phyloP scores from a whole-genome alignment of 768 basidiomycete species.

The Daedaleopsis sinensis region DNA sequence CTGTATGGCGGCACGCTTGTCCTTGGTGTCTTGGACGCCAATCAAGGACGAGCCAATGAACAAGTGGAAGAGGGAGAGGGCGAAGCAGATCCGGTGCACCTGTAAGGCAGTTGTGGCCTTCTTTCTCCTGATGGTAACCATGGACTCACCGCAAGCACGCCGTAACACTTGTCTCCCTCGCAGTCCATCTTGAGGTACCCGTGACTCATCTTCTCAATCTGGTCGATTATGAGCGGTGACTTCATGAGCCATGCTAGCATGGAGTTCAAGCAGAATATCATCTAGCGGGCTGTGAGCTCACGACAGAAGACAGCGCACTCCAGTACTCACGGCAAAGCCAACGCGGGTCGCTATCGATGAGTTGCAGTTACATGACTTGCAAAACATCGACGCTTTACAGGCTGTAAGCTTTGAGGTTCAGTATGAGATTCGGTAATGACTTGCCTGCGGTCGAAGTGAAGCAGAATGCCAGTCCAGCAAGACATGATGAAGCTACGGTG shows the following conservation, averaged over 20 bases:
- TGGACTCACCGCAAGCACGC: conserved; percentile 85
- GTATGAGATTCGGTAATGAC: conserved; percentile 20
- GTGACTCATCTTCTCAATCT: conserved; percentile 90
- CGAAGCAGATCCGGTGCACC: conserved; percentile 97
- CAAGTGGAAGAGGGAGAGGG: conserved; percentile 85
- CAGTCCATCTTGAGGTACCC: conserved; percentile 99
- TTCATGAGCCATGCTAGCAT: conserved; percentile 98
- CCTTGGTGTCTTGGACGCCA: conserved; percentile 86
- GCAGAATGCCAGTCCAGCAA: conserved; percentile 83
- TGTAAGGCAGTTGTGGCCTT: conserved; percentile 30
- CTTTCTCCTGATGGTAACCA: not conserved
- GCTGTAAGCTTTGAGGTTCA: not conserved
- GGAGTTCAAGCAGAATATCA: conserved; percentile 95
- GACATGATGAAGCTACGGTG: conserved; percentile 79
- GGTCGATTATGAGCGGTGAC: conserved; percentile 82
- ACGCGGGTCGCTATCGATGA: conserved; percentile 97
- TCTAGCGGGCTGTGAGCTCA: conserved; percentile 43
- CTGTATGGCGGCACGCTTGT: conserved; percentile 93
- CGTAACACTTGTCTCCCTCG: conserved; percentile 90
- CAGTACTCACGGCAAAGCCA: conserved; percentile 79
- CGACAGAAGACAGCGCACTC: not conserved
- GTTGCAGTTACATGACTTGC: conserved; percentile 99
- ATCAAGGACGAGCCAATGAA: conserved; percentile 79
- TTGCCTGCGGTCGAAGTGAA: conserved; percentile 84
- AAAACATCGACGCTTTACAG: conserved; percentile 85